These are phyloP conservation scores for Hondaea fermentalgiana DNA, from an alignment of 108 stramenopile genomes.

Conservation along the genomic window DNA sequence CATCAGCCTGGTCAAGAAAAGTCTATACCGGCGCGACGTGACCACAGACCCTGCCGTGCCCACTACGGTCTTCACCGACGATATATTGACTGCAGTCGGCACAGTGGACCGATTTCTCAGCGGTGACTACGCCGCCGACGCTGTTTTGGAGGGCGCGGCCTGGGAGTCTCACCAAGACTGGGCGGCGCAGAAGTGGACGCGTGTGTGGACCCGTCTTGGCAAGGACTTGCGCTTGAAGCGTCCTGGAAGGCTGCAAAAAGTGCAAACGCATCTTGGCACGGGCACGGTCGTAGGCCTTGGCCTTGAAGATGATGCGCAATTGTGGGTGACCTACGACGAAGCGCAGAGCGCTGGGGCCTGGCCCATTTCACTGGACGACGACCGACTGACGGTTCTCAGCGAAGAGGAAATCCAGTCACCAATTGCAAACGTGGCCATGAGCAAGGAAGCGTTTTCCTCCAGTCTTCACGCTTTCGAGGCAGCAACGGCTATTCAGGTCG, in stretches of 20 bases:
- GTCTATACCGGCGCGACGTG: neutral
- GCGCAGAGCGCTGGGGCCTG: neutral
- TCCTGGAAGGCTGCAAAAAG: neutral
- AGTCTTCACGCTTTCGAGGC: neutral
- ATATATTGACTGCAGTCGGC: conserved; percentile 28
- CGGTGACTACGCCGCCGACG: neutral
- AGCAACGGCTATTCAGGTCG: neutral
- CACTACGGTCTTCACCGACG: conserved; percentile 21
- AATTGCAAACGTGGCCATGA: neutral
- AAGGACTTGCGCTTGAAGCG: neutral
- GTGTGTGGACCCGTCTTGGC: neutral
- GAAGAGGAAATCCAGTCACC: neutral
- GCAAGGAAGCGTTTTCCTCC: neutral
- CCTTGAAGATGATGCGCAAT: neutral
- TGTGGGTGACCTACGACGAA: neutral
- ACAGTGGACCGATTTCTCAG: neutral
- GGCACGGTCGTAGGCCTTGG: neutral
- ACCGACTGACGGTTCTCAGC: neutral
- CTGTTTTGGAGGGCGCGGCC: neutral
- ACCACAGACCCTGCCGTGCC: neutral
- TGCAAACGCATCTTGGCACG: neutral
- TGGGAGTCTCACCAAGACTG: neutral
- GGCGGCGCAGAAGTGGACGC: neutral
- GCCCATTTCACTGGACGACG: neutral
- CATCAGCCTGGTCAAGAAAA: conserved; percentile 18